phyloP scores from a whole-genome alignment of 2,329 filamentous ascomycete species.

The Daldinia sp. region DNA sequence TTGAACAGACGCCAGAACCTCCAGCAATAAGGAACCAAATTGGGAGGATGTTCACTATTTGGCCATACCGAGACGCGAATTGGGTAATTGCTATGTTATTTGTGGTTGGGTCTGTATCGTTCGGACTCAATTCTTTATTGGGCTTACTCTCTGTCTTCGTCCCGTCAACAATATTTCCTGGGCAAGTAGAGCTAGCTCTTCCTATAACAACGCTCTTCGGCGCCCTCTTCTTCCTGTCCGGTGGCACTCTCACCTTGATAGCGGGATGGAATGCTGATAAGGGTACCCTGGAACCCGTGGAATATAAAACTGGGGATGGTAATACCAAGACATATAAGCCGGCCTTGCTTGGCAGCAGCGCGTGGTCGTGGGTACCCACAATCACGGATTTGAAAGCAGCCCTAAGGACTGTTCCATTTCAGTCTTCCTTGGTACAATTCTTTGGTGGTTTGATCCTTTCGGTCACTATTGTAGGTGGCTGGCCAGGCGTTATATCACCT shows the following conservation, averaged over 20 bases:
- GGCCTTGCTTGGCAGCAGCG: neutral
- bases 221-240: neutral
- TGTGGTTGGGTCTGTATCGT: slow-evolving; percentile 30
- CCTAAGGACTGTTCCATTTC: slow-evolving; percentile 13
- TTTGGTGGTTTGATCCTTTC: slow-evolving; percentile 19
- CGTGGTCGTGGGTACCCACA: slow-evolving; percentile 3
- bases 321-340: neutral
- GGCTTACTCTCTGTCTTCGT: slow-evolving; percentile 4
- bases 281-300: neutral
- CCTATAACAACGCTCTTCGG: neutral
- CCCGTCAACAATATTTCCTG: slow-evolving; percentile 8
- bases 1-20: neutral
- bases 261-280: neutral
- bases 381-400: slow-evolving; percentile 1
- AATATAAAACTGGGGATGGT: neutral
- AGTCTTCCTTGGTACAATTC: slow-evolving; percentile 20
- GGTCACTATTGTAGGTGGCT: slow-evolving; percentile 20
- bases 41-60: slow-evolving; percentile 35
- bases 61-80: slow-evolving; percentile 35
- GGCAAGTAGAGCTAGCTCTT: neutral
- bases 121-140: slow-evolving; percentile 24
- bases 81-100: slow-evolving; percentile 45
- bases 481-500: slow-evolving; percentile 25
- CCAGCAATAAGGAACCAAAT: slow-evolving; percentile 23
- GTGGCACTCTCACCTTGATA: neutral